These are phyloP conservation scores for Coniophora puteana DNA, from an alignment of 1,284 basidiomycete genomes.

Conservation along the genomic window DNA sequence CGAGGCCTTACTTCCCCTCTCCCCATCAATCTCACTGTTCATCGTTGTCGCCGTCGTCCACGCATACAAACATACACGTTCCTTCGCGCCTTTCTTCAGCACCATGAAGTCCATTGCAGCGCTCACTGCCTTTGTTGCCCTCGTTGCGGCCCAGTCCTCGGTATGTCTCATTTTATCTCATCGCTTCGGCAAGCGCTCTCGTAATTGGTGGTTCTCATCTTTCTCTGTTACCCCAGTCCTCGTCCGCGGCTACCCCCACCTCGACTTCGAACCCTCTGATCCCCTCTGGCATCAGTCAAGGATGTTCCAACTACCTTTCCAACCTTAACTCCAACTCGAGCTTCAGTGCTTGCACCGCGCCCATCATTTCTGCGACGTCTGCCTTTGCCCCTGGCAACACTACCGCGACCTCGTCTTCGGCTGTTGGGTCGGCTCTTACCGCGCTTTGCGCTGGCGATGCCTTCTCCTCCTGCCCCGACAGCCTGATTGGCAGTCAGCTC, in stretches of 20 bases:
- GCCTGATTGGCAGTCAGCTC: constrained; percentile 57
- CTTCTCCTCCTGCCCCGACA: constrained; percentile 51
- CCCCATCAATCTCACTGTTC: too few relatives aligned
- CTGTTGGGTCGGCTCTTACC: constrained; percentile 51
- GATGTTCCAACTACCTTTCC: constrained; percentile 61
- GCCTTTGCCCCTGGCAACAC: constrained; percentile 52
- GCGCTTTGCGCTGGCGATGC: constrained; percentile 51
- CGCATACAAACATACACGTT: constrained; percentile 16
- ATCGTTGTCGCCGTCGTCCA: constrained; percentile 11
- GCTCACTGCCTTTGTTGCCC: constrained; percentile 14
- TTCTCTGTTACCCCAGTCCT: constrained; percentile 16
- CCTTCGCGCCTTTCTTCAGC: constrained; percentile 19
- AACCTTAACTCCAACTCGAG: constrained; percentile 57
- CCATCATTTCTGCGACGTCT: constrained; percentile 62
- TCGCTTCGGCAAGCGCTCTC: neutral
- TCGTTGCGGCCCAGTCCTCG: constrained; percentile 17
- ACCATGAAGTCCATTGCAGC: constrained; percentile 21
- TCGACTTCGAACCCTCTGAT: constrained; percentile 45
- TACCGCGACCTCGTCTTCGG: constrained; percentile 36
- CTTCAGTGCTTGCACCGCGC: constrained; percentile 58
- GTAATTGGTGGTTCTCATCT: neutral
- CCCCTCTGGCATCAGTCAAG: constrained; percentile 56
- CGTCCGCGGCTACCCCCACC: constrained; percentile 14
- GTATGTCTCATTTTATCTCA: constrained; percentile 8
- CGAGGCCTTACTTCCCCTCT: too few relatives aligned